These are phyloP conservation scores for Penicillium alfredii DNA, from an alignment of 495 filamentous ascomycete genomes.

Conservation along the genomic window DNA sequence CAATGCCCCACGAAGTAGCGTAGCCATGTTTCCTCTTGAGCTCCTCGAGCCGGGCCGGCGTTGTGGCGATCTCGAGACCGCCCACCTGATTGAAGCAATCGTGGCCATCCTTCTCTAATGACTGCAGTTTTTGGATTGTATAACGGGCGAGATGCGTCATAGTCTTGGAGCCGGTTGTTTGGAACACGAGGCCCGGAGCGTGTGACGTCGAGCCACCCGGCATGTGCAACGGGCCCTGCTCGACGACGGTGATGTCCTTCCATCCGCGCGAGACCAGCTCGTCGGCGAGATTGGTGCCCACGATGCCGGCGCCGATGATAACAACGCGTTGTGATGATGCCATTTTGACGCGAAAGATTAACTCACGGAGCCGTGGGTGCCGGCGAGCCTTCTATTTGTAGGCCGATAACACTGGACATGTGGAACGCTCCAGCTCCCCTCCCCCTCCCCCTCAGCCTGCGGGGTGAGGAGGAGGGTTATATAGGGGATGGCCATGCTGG, in stretches of 20 bases:
- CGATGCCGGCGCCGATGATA: constrained; percentile 50
- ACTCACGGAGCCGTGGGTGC: constrained; percentile 3
- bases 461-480: constrained; percentile 13
- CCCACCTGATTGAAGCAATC: constrained; percentile 48
- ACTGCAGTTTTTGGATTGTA: constrained; percentile 43
- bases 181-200: constrained; percentile 48
- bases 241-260: constrained; percentile 47
- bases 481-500: constrained; percentile 2
- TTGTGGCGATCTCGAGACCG: constrained; percentile 47
- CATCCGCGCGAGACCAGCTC: constrained; percentile 47
- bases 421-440: neutral
- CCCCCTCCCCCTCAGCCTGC: constrained; percentile 10
- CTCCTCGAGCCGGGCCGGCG: constrained; percentile 41
- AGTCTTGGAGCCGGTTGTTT: constrained; percentile 44
- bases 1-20: constrained; percentile 43
- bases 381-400: constrained; percentile 7
- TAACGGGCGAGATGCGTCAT: constrained; percentile 46
- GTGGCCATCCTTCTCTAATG: constrained; percentile 34
- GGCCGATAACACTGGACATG: neutral
- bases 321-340: constrained; percentile 31
- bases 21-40: constrained; percentile 48
- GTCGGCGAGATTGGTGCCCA: constrained; percentile 48
- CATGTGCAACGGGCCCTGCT: constrained; percentile 46
- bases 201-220: constrained; percentile 50
- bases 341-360: no score